phyloP scores from a whole-genome alignment of 2,329 filamentous ascomycete species.

The Penicillium sp. region DNA sequence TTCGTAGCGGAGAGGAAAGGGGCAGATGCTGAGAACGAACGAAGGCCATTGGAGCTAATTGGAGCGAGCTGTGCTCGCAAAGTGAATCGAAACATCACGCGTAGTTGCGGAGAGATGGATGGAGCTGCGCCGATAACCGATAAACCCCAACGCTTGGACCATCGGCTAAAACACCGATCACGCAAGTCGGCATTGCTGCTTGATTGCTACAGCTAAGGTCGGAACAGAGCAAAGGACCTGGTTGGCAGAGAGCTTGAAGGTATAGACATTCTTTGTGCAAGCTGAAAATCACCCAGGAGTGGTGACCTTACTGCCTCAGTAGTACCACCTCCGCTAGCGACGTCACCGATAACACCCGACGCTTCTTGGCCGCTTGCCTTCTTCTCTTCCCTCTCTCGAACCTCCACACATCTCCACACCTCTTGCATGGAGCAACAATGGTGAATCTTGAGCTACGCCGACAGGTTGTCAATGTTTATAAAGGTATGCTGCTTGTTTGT shows the following conservation, averaged over 20 bases:
- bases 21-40: constrained; percentile 24
- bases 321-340: constrained; percentile 5
- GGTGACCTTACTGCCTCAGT: not conserved
- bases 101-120: constrained; percentile 9
- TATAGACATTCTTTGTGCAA: too few species aligned
- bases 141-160: constrained; percentile 18
- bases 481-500: constrained; percentile 59
- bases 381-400: not conserved
- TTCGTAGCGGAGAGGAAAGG: constrained; percentile 18
- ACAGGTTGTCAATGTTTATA: constrained; percentile 84
- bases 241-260: too few species aligned
- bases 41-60: constrained; percentile 8
- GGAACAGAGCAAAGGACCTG: too few species aligned
- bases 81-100: constrained; percentile 24
- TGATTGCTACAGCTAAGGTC: too few species aligned
- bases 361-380: constrained; percentile 8
- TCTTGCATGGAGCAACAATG: constrained; percentile 26
- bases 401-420: not conserved
- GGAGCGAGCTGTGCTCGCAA: constrained; percentile 23
- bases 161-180: constrained; percentile 19
- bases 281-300: not conserved
- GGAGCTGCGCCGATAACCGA: constrained; percentile 5
- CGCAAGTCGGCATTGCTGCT: not conserved
- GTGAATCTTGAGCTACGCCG: constrained; percentile 64
- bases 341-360: constrained; percentile 25